phyloP scores from a whole-genome alignment of 805 yeast genomes.

The Barnettozyma botsteinii region DNA sequence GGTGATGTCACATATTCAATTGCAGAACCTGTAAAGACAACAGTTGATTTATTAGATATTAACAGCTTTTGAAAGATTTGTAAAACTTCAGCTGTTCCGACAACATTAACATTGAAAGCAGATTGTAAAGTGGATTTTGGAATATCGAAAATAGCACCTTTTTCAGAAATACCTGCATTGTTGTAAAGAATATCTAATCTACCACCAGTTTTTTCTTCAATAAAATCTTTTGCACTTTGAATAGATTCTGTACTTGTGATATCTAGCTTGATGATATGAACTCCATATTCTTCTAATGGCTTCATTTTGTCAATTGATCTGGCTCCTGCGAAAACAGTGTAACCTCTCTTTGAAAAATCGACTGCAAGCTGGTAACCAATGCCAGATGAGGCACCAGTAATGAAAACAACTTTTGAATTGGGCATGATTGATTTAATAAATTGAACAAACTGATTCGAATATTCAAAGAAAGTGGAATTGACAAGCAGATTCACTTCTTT shows the following conservation, averaged over 20 bases:
- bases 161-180: conserved; percentile 32
- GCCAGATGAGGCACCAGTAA: conserved; percentile 58
- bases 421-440: neutral
- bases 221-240: conserved; percentile 19
- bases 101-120: conserved; percentile 30
- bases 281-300: conserved; percentile 28
- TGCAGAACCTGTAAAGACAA: conserved; percentile 35
- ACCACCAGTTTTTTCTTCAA: conserved; percentile 29
- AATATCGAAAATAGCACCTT: conserved; percentile 30
- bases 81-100: conserved; percentile 34
- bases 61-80: conserved; percentile 29
- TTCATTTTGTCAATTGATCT: conserved; percentile 27
- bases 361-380: conserved; percentile 46
- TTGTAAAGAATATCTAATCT: conserved; percentile 34
- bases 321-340: conserved; percentile 32
- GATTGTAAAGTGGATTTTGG: conserved; percentile 22
- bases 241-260: conserved; percentile 30
- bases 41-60: conserved; percentile 30
- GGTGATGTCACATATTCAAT: conserved; percentile 30
- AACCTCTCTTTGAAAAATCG: conserved; percentile 39
- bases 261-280: conserved; percentile 31
- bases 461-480: too few relatives aligned
- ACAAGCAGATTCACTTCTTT: too few relatives aligned
- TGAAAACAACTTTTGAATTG: conserved; percentile 33
- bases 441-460: too few relatives aligned